These are phyloP conservation scores for Diplodia intermedia DNA, from an alignment of 2,329 filamentous ascomycete genomes.

Conservation along the genomic window DNA sequence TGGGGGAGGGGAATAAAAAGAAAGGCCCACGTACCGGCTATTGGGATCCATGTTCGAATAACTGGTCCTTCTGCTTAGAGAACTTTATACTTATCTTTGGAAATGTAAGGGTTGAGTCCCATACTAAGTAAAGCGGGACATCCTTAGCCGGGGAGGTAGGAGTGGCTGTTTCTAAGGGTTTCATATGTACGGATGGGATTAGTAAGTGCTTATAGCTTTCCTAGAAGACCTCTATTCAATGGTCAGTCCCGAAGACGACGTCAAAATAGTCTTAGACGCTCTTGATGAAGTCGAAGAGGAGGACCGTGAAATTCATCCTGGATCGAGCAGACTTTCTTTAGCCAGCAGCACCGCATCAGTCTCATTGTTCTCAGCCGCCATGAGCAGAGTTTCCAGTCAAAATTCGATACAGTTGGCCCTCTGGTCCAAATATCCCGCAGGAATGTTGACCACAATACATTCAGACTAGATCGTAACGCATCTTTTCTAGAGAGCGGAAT, in stretches of 20 bases:
- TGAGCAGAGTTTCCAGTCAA: neutral
- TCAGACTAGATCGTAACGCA: neutral
- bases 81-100: no score
- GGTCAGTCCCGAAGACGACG: neutral
- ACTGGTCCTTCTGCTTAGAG: no score
- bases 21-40: no score
- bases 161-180: no score
- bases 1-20: no score
- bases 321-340: neutral
- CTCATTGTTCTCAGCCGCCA: neutral
- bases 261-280: neutral
- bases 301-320: neutral
- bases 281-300: neutral
- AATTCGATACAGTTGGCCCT: neutral
- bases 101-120: no score
- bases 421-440: neutral
- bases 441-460: neutral
- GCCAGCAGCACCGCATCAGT: neutral
- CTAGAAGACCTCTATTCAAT: neutral
- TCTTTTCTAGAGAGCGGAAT: neutral
- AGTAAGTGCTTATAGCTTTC: no score
- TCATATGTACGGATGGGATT: no score
- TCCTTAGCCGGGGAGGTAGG: no score
- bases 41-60: no score
- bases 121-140: no score